Conservation (phyloP, 805 yeast genomes). For the Wickerhamiella nectarea region DNA sequence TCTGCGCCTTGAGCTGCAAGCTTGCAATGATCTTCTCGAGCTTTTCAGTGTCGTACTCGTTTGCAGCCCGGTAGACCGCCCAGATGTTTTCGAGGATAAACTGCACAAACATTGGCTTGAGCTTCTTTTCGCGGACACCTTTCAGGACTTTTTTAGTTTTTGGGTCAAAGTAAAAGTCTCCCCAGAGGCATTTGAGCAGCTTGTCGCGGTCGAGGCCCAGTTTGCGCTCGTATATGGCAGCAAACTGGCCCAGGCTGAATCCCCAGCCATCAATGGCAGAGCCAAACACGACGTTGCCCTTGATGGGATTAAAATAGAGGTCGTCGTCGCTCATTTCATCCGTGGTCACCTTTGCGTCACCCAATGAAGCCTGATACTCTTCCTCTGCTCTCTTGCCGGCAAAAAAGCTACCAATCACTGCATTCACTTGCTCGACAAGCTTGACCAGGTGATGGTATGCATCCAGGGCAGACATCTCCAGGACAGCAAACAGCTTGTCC, state of each 20-base stretch:
- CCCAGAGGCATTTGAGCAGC: slow-evolving; percentile 85
- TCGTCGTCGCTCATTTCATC: slow-evolving; percentile 69
- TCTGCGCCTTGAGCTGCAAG: slow-evolving; percentile 47
- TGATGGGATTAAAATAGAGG: slow-evolving; percentile 73
- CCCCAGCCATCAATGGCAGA: slow-evolving; percentile 98
- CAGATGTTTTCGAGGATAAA: slow-evolving; percentile 81
- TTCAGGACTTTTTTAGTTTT: slow-evolving; percentile 73
- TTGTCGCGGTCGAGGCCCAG: slow-evolving; percentile 71
- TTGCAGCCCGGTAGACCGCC: slow-evolving; percentile 67
- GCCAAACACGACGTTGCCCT: slow-evolving; percentile 81
- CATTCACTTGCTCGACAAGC: slow-evolving; percentile 84
- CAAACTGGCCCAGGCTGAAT: slow-evolving; percentile 75
- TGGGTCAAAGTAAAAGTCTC: slow-evolving; percentile 80
- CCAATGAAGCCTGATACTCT: slow-evolving; percentile 44
- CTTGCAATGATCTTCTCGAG: slow-evolving; percentile 63
- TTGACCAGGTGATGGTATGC: slow-evolving; percentile 70
- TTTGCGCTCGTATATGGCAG: slow-evolving; percentile 71
- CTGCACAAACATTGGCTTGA: slow-evolving; percentile 77
- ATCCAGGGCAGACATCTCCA: slow-evolving; percentile 69
- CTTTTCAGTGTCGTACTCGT: slow-evolving; percentile 53
- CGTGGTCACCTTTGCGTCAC: slow-evolving; percentile 30
- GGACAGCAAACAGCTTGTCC: slow-evolving; percentile 71
- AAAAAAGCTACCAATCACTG: slow-evolving; percentile 83
- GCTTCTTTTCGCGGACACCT: slow-evolving; percentile 39
- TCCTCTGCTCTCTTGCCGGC: slow-evolving; percentile 89